Evolutionary conservation across 352 stramenopile genomes (phyloP).

Genomic region (Pythium oligandrum): DNA sequence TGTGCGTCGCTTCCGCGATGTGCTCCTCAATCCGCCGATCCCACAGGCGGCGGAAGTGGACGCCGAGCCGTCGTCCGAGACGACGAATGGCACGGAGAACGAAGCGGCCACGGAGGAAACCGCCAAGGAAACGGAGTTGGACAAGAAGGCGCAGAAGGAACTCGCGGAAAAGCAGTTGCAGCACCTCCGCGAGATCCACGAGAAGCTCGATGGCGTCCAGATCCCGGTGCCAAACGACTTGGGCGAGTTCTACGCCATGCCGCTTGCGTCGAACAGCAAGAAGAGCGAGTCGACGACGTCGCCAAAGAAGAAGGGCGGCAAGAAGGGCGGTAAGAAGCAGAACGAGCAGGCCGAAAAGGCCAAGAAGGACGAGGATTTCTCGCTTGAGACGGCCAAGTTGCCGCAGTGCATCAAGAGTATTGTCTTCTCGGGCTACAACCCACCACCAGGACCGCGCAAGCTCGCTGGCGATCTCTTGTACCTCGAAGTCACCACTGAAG

Average conservation of each 20-base stretch:
- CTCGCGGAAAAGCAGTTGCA: constrained; percentile 78
- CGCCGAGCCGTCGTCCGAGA: constrained; percentile 14
- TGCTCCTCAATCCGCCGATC: constrained; percentile 80
- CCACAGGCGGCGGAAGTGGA: constrained; percentile 33
- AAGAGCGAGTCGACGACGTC: constrained; percentile 25
- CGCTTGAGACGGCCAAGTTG: constrained; percentile 46
- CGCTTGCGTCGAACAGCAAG: constrained; percentile 24
- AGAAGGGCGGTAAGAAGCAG: constrained; percentile 31
- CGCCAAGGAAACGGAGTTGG: constrained; percentile 18
- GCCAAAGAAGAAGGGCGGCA: constrained; percentile 12
- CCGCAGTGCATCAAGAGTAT: constrained; percentile 89
- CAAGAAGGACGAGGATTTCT: constrained; percentile 27
- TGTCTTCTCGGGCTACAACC: constrained; percentile 93
- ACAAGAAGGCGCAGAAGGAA: constrained; percentile 64
- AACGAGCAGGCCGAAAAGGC: constrained; percentile 11
- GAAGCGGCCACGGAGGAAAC: constrained; percentile 17
- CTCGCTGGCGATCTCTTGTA: constrained; percentile 93
- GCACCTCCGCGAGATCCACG: constrained; percentile 75
- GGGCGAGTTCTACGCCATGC: constrained; percentile 59
- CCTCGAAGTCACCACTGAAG: constrained; percentile 80
- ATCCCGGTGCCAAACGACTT: constrained; percentile 62
- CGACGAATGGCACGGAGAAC: constrained; percentile 13
- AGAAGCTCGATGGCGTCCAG: constrained; percentile 71
- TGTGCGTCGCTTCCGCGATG: constrained; percentile 79
- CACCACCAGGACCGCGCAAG: constrained; percentile 88